Evolutionary conservation across 2,329 filamentous ascomycete species (phyloP).

Genomic region (Alternaria sp.): DNA sequence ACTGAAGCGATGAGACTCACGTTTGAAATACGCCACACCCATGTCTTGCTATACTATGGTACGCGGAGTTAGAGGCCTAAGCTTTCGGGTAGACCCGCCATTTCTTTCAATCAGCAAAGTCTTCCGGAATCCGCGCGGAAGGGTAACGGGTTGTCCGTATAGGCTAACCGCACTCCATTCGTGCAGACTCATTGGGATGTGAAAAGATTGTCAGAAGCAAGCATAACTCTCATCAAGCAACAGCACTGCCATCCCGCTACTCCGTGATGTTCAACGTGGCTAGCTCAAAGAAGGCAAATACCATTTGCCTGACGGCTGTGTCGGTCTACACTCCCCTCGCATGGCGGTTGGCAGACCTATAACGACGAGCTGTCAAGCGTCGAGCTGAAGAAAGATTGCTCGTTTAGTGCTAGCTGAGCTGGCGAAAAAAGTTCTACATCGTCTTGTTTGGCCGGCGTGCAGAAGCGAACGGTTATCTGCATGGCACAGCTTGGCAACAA

Average conservation of each 20-base stretch:
- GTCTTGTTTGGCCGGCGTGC: slow-evolving; percentile 38
- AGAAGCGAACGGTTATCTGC: slow-evolving; percentile 37
- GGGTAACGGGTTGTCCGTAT: slow-evolving; percentile 8
- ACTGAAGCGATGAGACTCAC: slow-evolving; percentile 7
- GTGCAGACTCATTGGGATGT: background rate
- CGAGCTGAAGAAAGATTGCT: slow-evolving; percentile 29
- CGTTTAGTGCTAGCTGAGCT: slow-evolving; percentile 36
- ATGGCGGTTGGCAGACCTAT: slow-evolving; percentile 17
- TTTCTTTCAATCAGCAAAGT: slow-evolving; percentile 12
- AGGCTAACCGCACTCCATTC: slow-evolving; percentile 1
- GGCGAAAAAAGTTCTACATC: slow-evolving; percentile 26
- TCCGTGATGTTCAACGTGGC: slow-evolving; percentile 28
- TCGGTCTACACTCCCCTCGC: slow-evolving; percentile 2
- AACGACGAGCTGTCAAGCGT: slow-evolving; percentile 6
- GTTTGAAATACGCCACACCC: slow-evolving; percentile 22
- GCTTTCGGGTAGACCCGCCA: slow-evolving; percentile 21
- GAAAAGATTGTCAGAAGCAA: slow-evolving; percentile 14
- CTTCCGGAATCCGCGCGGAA: slow-evolving; percentile 26
- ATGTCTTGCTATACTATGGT: slow-evolving; percentile 19
- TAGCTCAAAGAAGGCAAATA: slow-evolving; percentile 22
- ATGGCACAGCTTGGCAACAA: slow-evolving; percentile 32
- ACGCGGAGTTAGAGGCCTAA: slow-evolving; percentile 16
- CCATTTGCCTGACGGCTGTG: slow-evolving; percentile 23
- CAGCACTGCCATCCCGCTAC: slow-evolving; percentile 22
- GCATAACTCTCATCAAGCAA: slow-evolving; percentile 13